Evolutionary conservation across 2,329 filamentous ascomycete species (phyloP).

Genomic region (Aspergillus vadensis): DNA sequence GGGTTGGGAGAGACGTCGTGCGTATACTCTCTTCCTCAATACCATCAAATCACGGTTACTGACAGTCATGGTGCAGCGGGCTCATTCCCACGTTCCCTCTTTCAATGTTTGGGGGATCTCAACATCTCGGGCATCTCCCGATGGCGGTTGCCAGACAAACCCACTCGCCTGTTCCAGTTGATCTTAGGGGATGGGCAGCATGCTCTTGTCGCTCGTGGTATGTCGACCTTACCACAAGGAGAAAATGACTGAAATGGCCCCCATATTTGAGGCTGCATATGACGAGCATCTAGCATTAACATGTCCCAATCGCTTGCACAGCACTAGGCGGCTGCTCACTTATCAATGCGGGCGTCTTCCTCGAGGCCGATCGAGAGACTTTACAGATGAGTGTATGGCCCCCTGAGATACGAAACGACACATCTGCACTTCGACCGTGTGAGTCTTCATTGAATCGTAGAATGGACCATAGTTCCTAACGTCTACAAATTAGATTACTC

Average conservation of each 20-base stretch:
- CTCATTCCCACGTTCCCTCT: slow-evolving; percentile 17
- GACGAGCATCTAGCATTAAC: neutral
- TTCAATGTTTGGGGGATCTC: slow-evolving; percentile 13
- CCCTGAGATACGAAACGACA: slow-evolving; percentile 18
- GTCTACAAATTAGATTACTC: slow-evolving; percentile 15
- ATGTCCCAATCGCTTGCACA: slow-evolving; percentile 20
- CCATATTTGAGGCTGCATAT: neutral
- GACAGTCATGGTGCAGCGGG: slow-evolving; percentile 8
- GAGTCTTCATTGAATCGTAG: neutral
- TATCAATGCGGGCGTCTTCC: slow-evolving; percentile 68
- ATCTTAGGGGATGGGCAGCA: slow-evolving; percentile 66
- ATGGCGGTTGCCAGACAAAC: slow-evolving; percentile 44
- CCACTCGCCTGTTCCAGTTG: slow-evolving; percentile 65
- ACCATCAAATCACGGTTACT: neutral
- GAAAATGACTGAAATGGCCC: no score
- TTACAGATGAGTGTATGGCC: slow-evolving; percentile 62
- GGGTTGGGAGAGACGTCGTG: slow-evolving; percentile 64
- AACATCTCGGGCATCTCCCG: slow-evolving; percentile 16
- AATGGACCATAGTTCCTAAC: neutral
- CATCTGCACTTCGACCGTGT: slow-evolving; percentile 32
- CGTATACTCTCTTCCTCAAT: neutral
- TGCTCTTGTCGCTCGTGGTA: slow-evolving; percentile 61
- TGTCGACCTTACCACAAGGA: slow-evolving; percentile 16
- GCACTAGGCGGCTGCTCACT: slow-evolving; percentile 65
- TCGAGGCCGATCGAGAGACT: slow-evolving; percentile 59